A percentile compares a stretch with the other conserved stretches of the same genome.
Conservation (phyloP, 805 yeast genomes). For the Brettanomyces anomalus region DNA sequence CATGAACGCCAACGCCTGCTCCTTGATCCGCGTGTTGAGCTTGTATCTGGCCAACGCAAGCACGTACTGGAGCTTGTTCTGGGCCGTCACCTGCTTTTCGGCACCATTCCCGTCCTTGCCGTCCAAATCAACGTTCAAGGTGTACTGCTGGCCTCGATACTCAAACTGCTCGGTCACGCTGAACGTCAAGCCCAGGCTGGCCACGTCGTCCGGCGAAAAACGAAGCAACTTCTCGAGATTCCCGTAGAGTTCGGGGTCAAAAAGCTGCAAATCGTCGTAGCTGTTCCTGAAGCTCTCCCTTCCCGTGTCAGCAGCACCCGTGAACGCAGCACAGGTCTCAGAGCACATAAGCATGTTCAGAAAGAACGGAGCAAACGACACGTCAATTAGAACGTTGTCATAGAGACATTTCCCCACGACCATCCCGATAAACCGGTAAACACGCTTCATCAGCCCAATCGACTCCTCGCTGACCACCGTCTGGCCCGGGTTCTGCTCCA, state of each 20-base stretch:
- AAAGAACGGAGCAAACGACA: conserved; percentile 81
- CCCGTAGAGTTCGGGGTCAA: conserved; percentile 59
- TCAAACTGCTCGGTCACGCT: conserved; percentile 45
- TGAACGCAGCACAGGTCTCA: conserved; percentile 24
- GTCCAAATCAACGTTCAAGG: conserved; percentile 39
- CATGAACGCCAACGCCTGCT: conserved; percentile 55
- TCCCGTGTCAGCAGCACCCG: conserved; percentile 9
- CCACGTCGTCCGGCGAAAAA: conserved; percentile 44
- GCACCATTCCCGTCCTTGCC: conserved; percentile 53
- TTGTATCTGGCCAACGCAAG: conserved; percentile 74
- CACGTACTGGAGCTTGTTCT: conserved; percentile 64
- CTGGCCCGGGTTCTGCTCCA: conserved; percentile 15
- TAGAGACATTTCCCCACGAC: conserved; percentile 84
- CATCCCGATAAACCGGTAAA: conserved; percentile 62
- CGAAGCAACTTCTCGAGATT: conserved; percentile 54
- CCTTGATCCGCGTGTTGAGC: conserved; percentile 50
- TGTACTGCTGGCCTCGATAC: conserved; percentile 7
- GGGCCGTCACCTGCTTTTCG: conserved; percentile 41
- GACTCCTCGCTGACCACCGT: conserved; percentile 21
- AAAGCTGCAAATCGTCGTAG: conserved; percentile 67
- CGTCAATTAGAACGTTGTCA: conserved; percentile 72
- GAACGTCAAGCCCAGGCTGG: conserved; percentile 55
- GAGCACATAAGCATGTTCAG: conserved; percentile 47
- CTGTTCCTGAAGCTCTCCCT: conserved; percentile 33
- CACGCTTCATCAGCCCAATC: conserved; percentile 18